These are phyloP conservation scores for Hebeloma cylindrosporum DNA, from an alignment of 768 basidiomycete genomes.

Conservation along the genomic window DNA sequence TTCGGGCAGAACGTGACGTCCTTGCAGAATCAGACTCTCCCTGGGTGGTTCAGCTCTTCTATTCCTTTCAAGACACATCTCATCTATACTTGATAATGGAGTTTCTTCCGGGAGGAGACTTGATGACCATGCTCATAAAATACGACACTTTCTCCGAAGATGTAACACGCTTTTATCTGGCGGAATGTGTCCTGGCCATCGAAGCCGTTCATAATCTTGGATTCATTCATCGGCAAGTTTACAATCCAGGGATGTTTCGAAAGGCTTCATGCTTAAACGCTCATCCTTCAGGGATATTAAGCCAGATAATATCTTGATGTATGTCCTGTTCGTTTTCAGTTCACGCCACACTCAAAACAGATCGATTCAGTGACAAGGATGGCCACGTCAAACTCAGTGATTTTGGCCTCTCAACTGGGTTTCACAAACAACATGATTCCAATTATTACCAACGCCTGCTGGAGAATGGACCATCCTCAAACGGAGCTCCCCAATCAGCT, in stretches of 20 bases:
- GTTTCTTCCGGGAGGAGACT: conserved; percentile 95
- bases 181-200: conserved; percentile 97
- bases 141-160: conserved; percentile 99
- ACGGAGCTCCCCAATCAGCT: conserved; percentile 46
- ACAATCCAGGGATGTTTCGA: neutral
- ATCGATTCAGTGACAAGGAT: conserved; percentile 65
- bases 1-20: conserved; percentile 95
- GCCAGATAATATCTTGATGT: conserved; percentile 87
- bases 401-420: conserved; percentile 98
- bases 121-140: conserved; percentile 99
- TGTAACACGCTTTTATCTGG: conserved; percentile 97
- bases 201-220: conserved; percentile 97
- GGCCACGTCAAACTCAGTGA: conserved; percentile 98
- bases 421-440: conserved; percentile 97
- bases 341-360: conserved; percentile 1
- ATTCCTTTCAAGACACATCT: conserved; percentile 95
- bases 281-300: conserved; percentile 81
- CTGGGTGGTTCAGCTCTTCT: conserved; percentile 97
- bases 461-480: conserved; percentile 55
- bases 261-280: neutral
- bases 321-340: conserved; percentile 37
- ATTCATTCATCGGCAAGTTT: conserved; percentile 90
- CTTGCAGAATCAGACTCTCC: conserved; percentile 92
- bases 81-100: conserved; percentile 99
- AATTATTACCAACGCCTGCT: conserved; percentile 90